phyloP scores from a whole-genome alignment of 2,329 filamentous ascomycete genomes.

The Colletotrichum sp. region DNA sequence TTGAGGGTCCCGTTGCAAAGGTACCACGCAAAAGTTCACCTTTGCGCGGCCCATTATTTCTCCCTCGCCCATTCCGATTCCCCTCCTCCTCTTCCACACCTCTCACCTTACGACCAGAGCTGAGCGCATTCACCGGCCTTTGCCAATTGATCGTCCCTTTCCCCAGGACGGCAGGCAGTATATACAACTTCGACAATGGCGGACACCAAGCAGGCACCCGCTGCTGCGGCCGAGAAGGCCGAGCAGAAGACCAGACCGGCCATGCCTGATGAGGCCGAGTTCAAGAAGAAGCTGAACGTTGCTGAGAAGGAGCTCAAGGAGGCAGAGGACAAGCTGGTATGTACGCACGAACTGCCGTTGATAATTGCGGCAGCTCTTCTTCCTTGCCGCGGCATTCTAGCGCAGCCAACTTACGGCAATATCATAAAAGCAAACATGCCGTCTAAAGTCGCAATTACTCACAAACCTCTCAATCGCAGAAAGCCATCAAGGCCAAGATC shows the following conservation, averaged over 20 bases:
- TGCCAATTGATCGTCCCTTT: slow-evolving; percentile 12
- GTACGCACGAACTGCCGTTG: slow-evolving; percentile 20
- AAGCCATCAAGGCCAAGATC: slow-evolving; percentile 85
- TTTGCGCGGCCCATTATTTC: neutral
- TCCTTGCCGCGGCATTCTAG: neutral
- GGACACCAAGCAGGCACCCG: slow-evolving; percentile 51
- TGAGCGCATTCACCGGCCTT: neutral
- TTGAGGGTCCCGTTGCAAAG: slow-evolving; percentile 6
- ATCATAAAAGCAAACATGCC: neutral
- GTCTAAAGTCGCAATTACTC: neutral
- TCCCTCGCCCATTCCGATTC: slow-evolving; percentile 22
- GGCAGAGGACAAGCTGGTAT: slow-evolving; percentile 66
- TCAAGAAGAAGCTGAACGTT: slow-evolving; percentile 78
- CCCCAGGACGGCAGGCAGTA: neutral
- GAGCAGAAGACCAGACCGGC: slow-evolving; percentile 68
- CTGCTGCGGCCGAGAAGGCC: slow-evolving; percentile 49
- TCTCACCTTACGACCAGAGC: neutral
- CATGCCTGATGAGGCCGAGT: slow-evolving; percentile 86
- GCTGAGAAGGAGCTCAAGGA: slow-evolving; percentile 87
- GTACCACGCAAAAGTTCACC: slow-evolving; percentile 15
- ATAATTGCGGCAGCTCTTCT: neutral
- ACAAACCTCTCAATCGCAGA: slow-evolving; percentile 57
- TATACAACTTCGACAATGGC: slow-evolving; percentile 45
- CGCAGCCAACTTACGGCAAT: neutral
- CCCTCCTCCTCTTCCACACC: slow-evolving; percentile 8